These are phyloP conservation scores for Coprinopsis sp. DNA, from an alignment of 768 basidiomycete species.

Conservation along the genomic window DNA sequence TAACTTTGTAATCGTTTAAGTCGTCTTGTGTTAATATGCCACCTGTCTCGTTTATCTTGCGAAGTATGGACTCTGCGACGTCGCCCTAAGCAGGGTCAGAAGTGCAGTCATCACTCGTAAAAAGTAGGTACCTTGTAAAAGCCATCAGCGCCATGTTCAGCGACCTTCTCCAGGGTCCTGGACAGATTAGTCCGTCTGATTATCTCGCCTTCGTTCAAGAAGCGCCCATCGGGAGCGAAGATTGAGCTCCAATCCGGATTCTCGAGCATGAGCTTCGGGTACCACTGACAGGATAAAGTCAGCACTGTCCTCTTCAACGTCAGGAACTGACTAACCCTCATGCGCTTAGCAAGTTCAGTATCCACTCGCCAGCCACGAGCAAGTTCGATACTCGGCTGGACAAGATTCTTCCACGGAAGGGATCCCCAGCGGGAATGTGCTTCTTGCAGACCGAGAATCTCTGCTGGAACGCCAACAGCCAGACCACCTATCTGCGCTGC, in stretches of 20 bases:
- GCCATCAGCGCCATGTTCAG: slow-evolving; percentile 68
- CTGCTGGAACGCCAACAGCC: slow-evolving; percentile 87
- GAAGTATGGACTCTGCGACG: slow-evolving; percentile 75
- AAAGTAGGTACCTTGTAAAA: slow-evolving; percentile 65
- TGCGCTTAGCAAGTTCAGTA: slow-evolving; percentile 66
- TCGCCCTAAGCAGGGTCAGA: slow-evolving; percentile 46
- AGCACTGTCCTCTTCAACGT: slow-evolving; percentile 1
- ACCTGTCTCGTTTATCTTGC: slow-evolving; percentile 64
- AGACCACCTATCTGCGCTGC: slow-evolving; percentile 71
- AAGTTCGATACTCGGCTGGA: slow-evolving; percentile 69
- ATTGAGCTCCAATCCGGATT: slow-evolving; percentile 75
- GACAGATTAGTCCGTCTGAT: slow-evolving; percentile 75
- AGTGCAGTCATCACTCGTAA: slow-evolving; percentile 6
- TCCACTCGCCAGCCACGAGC: slow-evolving; percentile 81
- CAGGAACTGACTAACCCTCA: slow-evolving; percentile 27
- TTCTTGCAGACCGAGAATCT: slow-evolving; percentile 81
- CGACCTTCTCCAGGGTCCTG: slow-evolving; percentile 68
- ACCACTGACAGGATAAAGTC: slow-evolving; percentile 30
- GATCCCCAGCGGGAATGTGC: slow-evolving; percentile 81
- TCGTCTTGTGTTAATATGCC: slow-evolving; percentile 80
- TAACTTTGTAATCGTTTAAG: slow-evolving; percentile 63
- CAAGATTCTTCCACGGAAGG: slow-evolving; percentile 71
- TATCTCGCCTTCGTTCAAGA: slow-evolving; percentile 70
- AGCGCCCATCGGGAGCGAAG: slow-evolving; percentile 72
- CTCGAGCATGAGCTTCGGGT: slow-evolving; percentile 51